A percentile compares a stretch with the other conserved stretches of the same genome.
Evolutionary conservation across 345 rosid species (phyloP).

Genomic region (Salix arbutifolia): DNA sequence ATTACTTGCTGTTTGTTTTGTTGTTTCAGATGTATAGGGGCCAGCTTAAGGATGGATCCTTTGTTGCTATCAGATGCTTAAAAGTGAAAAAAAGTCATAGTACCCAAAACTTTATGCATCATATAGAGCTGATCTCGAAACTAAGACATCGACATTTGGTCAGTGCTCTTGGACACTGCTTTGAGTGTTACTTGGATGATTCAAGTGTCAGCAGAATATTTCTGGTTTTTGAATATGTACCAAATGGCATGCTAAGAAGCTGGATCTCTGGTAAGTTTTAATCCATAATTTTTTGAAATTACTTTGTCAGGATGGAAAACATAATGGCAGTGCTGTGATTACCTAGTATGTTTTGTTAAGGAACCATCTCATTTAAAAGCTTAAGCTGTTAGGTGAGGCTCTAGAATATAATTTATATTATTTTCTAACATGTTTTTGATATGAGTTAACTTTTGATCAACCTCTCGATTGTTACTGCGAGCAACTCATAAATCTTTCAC

Average conservation of each 20-base stretch:
- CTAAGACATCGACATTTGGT: constrained; percentile 83
- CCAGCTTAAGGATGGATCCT: constrained; percentile 67
- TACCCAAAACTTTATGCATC: constrained; percentile 73
- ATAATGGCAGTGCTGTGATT: background rate
- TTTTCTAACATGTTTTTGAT: no score
- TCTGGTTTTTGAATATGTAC: constrained; percentile 78
- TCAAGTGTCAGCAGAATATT: constrained; percentile 93
- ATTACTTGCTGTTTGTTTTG: background rate
- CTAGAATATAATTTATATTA: no score
- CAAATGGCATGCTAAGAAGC: constrained; percentile 76
- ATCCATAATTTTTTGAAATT: constrained; percentile 9
- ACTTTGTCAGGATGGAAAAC: background rate
- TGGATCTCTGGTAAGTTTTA: constrained; percentile 96
- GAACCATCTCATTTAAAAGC: no score
- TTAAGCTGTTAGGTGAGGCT: no score
- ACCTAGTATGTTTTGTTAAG: background rate
- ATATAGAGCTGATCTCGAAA: constrained; percentile 76
- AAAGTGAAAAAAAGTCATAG: constrained; percentile 77
- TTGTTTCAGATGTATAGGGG: constrained; percentile 79
- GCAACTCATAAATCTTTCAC: background rate
- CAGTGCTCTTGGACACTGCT: constrained; percentile 90
- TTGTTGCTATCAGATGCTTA: constrained; percentile 74
- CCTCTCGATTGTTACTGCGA: background rate
- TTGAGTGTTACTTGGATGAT: constrained; percentile 89
- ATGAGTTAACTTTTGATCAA: background rate